Conservation (phyloP, 331 rosid species). For the Quercus phellos region DNA sequence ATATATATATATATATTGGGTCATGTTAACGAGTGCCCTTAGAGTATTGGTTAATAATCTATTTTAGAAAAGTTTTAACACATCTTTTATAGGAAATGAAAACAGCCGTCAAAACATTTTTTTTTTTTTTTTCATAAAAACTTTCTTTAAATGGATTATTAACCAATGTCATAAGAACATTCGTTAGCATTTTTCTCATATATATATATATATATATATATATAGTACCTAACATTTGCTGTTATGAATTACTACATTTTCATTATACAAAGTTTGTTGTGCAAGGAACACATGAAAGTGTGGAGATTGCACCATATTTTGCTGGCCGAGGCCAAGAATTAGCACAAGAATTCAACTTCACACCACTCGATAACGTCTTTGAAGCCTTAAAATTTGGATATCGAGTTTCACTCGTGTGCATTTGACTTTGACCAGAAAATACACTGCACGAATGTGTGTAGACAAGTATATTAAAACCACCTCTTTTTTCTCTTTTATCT, state of each 20-base stretch:
- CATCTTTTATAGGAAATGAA: rapidly evolving
- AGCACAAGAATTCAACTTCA: constrained; percentile 54
- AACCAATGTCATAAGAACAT: rapidly evolving
- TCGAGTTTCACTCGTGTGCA: constrained; percentile 79
- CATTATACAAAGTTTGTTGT: constrained; percentile 28
- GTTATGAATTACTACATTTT: neutral
- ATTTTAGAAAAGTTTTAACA: too few species aligned
- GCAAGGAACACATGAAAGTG: constrained; percentile 42
- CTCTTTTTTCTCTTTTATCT: constrained; percentile 32
- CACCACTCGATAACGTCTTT: constrained; percentile 59
- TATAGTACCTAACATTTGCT: too few species aligned
- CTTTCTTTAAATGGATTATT: too few species aligned
- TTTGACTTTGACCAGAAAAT: constrained; percentile 58
- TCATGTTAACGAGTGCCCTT: too few species aligned
- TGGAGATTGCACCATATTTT: constrained; percentile 35
- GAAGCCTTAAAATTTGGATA: constrained; percentile 67
- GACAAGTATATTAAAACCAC: constrained; percentile 36
- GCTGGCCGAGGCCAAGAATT: constrained; percentile 49
- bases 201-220: too few species aligned
- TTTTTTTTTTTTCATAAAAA: too few species aligned
- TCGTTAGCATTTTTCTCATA: too few species aligned
- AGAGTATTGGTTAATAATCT: rapidly evolving
- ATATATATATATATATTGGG: too few species aligned
- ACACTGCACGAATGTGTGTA: constrained; percentile 45
- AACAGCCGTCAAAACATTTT: rapidly evolving